Percentiles rank a stretch among this genome's conserved stretches.
phyloP scores from a whole-genome alignment of 345 rosid species.

The Gossypium thurberi region DNA sequence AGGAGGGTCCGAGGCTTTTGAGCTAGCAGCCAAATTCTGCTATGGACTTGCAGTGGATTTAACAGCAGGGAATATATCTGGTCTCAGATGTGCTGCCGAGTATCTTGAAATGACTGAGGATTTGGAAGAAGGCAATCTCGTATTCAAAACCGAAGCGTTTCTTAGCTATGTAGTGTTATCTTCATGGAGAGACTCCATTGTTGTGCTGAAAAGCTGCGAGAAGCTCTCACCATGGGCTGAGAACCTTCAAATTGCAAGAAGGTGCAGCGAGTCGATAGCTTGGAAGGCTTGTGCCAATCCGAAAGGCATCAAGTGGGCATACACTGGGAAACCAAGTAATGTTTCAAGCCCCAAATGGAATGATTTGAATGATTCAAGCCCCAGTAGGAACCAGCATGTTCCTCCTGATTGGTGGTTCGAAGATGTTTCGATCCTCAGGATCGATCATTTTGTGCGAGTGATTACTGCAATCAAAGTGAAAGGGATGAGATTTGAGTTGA shows the following conservation, averaged over 20 bases:
- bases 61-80: constrained; percentile 84
- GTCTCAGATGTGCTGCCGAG: constrained; percentile 89
- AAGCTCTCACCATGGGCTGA: constrained; percentile 96
- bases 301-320: constrained; percentile 90
- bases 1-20: constrained; percentile 83
- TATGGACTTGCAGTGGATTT: constrained; percentile 91
- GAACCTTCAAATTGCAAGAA: constrained; percentile 86
- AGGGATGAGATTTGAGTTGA: constrained; percentile 85
- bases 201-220: constrained; percentile 85
- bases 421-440: constrained; percentile 87
- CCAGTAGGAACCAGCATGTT: constrained; percentile 67
- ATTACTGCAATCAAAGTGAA: constrained; percentile 92
- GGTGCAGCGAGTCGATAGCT: constrained; percentile 96
- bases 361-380: constrained; percentile 68
- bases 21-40: constrained; percentile 91
- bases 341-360: constrained; percentile 84
- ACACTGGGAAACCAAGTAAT: constrained; percentile 60
- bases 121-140: constrained; percentile 92
- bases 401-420: constrained; percentile 99
- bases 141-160: constrained; percentile 96
- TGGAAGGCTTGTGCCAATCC: constrained; percentile 99
- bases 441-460: constrained; percentile 90
- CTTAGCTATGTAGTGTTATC: constrained; percentile 92
- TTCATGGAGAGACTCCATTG: constrained; percentile 93
- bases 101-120: constrained; percentile 99